Evolutionary conservation across 2,329 filamentous ascomycete species (phyloP), one percentile per base, ranked within the genome.

Genomic region (Rutstroemia sydowiana): DNA sequence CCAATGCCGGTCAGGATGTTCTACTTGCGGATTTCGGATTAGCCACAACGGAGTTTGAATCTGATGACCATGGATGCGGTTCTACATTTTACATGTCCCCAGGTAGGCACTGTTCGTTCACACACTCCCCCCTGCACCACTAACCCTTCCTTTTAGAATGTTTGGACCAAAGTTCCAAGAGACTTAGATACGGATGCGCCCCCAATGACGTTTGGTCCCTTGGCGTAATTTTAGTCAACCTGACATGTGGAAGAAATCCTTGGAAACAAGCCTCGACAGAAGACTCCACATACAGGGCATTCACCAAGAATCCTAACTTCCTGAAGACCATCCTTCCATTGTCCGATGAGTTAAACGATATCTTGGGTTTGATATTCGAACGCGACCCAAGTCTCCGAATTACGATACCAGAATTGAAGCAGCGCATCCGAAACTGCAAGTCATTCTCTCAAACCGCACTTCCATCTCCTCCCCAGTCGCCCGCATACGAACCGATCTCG

Each of bases 71-170:
- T 71, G 93, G 93, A 65, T 98, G 93, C 69, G 93, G 93, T 58
- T 97, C 93, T 30, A 97, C 92, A 13, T 97, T 97, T 66, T 98
- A 98, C 74, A 98, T 97, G 93, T 95, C 90, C 66, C 93, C 93
- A 81, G 92, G 92, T 96, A 86, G 70, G 81, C 74, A 58, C 37
- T n/a, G 18, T 36, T 23, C 44, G 4, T 20, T 36, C 28, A n/a
- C n/a, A n/a, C 14, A 28, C 31, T 41, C 30, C 51, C 58, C 48
- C 45, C 46, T 56, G 52, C 45, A 48, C 51, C 45, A 57, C 59
- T 62, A 63, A 64, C 57, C 57, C 58, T 59, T 59, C 47, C 55
- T 54, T 40, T 31, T 59, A 96, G 93, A 98, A 81, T 98, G 93
- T 68, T 82, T 84, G 66, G 79, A 96, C 70, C 88, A 89, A 63